phyloP scores from a whole-genome alignment of 257 asterid species.

The Nicotiana paniculata region DNA sequence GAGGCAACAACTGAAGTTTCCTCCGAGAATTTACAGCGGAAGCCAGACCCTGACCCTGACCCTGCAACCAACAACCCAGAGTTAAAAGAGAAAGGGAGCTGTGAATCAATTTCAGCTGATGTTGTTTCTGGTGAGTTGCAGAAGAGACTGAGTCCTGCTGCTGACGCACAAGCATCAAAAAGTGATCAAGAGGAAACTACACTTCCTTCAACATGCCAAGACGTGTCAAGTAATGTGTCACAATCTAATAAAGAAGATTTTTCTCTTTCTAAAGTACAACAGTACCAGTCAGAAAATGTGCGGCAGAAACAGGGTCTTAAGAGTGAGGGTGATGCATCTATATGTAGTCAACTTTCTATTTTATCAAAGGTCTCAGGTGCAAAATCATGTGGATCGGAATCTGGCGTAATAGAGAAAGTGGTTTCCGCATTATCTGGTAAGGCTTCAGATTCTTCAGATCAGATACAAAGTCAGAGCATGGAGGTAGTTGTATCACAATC shows the following conservation, averaged over 20 bases:
- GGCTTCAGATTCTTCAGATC: slow-evolving; percentile 22
- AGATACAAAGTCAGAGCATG: slow-evolving; percentile 19
- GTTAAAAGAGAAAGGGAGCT: background rate
- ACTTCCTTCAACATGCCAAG: slow-evolving; percentile 7
- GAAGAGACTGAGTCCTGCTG: slow-evolving; percentile 13
- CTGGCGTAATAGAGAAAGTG: slow-evolving; percentile 15
- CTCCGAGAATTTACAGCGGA: slow-evolving; percentile 22
- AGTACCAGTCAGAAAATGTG: slow-evolving; percentile 18
- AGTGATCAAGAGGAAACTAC: slow-evolving; percentile 18
- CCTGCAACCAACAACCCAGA: slow-evolving; percentile 20
- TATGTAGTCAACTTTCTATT: slow-evolving; percentile 25
- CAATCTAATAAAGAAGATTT: slow-evolving; percentile 19
- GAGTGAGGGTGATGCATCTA: slow-evolving; percentile 22
- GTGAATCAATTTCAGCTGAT: background rate
- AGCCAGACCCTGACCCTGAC: slow-evolving; percentile 17
- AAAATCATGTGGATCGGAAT: slow-evolving; percentile 11
- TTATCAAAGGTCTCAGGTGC: slow-evolving; percentile 28
- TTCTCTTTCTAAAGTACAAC: slow-evolving; percentile 10
- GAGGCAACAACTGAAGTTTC: slow-evolving; percentile 24
- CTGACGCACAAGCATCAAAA: slow-evolving; percentile 13
- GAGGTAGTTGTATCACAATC: slow-evolving; percentile 19
- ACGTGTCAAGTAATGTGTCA: slow-evolving; percentile 12
- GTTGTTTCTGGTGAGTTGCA: slow-evolving; percentile 19
- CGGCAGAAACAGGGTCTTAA: slow-evolving; percentile 28
- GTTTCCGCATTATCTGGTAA: slow-evolving; percentile 13